These are phyloP conservation scores for Ogataea angusta DNA, from an alignment of 805 yeast genomes.

Conservation along the genomic window DNA sequence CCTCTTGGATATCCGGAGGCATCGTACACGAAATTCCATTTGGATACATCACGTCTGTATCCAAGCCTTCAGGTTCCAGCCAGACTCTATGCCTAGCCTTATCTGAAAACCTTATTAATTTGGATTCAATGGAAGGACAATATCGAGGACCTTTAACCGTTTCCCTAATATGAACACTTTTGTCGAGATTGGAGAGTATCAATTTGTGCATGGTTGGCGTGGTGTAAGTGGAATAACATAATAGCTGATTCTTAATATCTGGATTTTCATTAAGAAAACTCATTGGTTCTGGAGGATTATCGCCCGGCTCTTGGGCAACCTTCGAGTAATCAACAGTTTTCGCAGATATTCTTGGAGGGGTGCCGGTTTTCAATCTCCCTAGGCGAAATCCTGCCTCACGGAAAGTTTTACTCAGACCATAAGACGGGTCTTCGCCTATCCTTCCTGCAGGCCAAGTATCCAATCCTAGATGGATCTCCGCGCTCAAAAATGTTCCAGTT, in stretches of 20 bases:
- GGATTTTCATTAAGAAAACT: conserved; percentile 75
- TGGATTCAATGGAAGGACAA: conserved; percentile 95
- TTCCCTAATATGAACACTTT: conserved; percentile 87
- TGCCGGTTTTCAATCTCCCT: conserved; percentile 94
- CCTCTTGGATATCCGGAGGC: conserved; percentile 89
- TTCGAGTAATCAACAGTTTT: conserved; percentile 64
- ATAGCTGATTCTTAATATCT: conserved; percentile 53
- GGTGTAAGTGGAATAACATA: conserved; percentile 78
- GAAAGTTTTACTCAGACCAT: conserved; percentile 81
- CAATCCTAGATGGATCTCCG: conserved; percentile 90
- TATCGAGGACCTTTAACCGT: conserved; percentile 95
- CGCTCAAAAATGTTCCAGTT: conserved; percentile 93
- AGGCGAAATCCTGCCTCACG: conserved; percentile 72
- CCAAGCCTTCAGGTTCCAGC: conserved; percentile 96
- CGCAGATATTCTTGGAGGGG: conserved; percentile 85
- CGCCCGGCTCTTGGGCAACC: conserved; percentile 75
- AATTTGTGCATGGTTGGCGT: conserved; percentile 71
- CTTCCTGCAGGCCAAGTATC: conserved; percentile 84
- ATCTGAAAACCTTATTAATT: conserved; percentile 74
- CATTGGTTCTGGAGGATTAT: conserved; percentile 85
- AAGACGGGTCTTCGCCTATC: conserved; percentile 88
- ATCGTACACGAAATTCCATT: conserved; percentile 94
- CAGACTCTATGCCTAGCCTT: conserved; percentile 79
- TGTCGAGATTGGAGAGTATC: conserved; percentile 65
- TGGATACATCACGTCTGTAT: conserved; percentile 86